Conservation (phyloP, 2,329 filamentous ascomycete genomes). For the Penicillium psychrosexuale region DNA sequence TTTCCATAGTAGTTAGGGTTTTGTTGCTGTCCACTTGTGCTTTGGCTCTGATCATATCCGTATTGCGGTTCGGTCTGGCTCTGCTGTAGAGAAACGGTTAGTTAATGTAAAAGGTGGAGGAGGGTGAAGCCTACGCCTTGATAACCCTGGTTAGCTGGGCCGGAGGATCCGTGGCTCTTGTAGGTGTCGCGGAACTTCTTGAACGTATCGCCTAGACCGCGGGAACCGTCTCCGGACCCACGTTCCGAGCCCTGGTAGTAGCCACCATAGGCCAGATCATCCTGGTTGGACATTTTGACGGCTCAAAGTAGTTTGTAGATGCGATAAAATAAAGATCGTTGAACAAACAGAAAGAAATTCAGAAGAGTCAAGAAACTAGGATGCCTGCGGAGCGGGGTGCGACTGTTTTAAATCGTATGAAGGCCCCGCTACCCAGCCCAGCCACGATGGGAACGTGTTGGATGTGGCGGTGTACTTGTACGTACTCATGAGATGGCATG, state of each 20-base stretch:
- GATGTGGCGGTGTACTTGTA: conserved; percentile 11
- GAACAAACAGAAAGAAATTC: not conserved
- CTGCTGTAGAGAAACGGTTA: conserved; percentile 12
- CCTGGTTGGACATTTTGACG: conserved; percentile 38
- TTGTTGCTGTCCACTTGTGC: conserved; percentile 22
- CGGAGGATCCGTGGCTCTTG: conserved; percentile 25
- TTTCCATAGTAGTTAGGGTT: conserved; percentile 29
- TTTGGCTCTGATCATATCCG: conserved; percentile 26
- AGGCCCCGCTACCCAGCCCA: conserved; percentile 19
- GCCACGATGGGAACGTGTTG: conserved; percentile 22
- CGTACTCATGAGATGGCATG: not conserved
- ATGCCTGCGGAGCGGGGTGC: conserved; percentile 11
- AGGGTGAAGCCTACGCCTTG: conserved; percentile 17
- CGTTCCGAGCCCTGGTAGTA: conserved; percentile 40
- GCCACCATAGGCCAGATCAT: conserved; percentile 56
- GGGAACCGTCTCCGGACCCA: conserved; percentile 39
- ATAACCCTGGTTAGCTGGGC: conserved; percentile 21
- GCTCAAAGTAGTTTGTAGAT: not conserved
- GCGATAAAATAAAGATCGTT: not conserved
- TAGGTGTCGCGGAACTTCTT: conserved; percentile 46
- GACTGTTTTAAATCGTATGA: not conserved
- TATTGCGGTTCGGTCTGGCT: conserved; percentile 21
- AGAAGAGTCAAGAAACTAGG: not conserved
- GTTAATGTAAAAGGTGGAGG: not conserved
- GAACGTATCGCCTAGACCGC: conserved; percentile 54